Evolutionary conservation across 1,139 yeast genomes (phyloP), one percentile per base, ranked within the genome.

Genomic region (Suhomyces bokatorum): DNA sequence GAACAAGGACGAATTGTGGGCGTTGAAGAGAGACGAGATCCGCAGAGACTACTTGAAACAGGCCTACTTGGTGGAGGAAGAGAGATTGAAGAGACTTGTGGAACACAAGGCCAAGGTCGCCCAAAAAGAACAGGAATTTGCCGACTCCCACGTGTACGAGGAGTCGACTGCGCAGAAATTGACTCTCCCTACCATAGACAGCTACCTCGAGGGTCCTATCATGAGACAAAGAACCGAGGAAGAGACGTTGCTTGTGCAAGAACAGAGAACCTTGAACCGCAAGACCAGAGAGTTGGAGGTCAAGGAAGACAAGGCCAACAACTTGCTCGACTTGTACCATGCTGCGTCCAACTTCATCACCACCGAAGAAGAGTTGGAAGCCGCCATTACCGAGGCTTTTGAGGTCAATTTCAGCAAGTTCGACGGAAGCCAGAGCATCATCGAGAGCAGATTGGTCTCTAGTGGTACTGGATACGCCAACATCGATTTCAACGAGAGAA

Each of bases 151-250:
- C 13, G 54, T 56, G 20, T 62, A 72, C 44, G 57, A 50, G 43
- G 51, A 53, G 45, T 39, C 62, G 35, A 53, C 52, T 43, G 83
- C 89, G 16, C 76, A 83, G 37, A 69, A 70, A 55, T 76, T 85
- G 56, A 87, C 96, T 1, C 73, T 88, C 43, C 97, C 97, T 37
- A 87, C 96, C 2, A 73, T 90, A 51, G 91, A 86, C 56, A 74
- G 80, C 35, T 75, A 85, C 52, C 69, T 86, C 52, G 63, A 78
- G 32, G 87, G 87, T 3, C 87, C 91, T 14, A 68, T 89, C 49
- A 79, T 90, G 73, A 77, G 85, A 59, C 78, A 70, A 43, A 77
- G 97, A 63, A 85, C 95, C 0, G 72, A 69, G 30, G 90, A 82
- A 57, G 95, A 89, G 62, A 74, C 77, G 51, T 67, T 77, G 28